These are phyloP conservation scores for Aureobasidium sp. DNA, from an alignment of 2,329 filamentous ascomycete genomes.

Conservation along the genomic window DNA sequence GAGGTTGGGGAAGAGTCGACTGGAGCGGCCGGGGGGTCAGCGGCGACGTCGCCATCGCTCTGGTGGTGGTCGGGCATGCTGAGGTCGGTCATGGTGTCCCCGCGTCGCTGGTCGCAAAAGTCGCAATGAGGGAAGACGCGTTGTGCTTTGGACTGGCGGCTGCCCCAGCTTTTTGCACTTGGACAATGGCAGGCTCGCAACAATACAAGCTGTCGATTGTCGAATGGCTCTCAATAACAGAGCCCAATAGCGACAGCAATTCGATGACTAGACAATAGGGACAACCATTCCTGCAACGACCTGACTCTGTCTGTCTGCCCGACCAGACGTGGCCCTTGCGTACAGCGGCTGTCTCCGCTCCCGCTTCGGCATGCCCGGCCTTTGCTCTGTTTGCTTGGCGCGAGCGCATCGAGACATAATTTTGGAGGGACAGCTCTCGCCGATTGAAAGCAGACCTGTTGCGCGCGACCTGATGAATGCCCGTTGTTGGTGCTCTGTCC, in stretches of 20 bases:
- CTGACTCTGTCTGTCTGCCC: not conserved
- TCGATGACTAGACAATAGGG: not conserved
- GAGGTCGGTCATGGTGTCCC: not conserved
- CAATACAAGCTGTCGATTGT: not conserved
- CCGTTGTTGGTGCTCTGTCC: slow-evolving; percentile 16
- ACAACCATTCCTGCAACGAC: not conserved
- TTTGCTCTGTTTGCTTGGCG: slow-evolving; percentile 4
- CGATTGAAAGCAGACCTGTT: not conserved
- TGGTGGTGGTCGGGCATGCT: slow-evolving; percentile 4
- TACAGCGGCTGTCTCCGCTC: not conserved
- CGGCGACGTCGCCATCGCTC: slow-evolving; percentile 10
- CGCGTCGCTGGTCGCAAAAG: slow-evolving; percentile 15
- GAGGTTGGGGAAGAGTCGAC: slow-evolving; percentile 8
- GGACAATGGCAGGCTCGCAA: not conserved
- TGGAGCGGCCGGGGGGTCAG: slow-evolving; percentile 16
- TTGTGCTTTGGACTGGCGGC: slow-evolving; percentile 5
- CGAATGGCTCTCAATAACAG: not conserved
- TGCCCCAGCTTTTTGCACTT: slow-evolving; percentile 10
- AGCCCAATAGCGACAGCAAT: not conserved
- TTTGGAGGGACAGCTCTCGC: not conserved
- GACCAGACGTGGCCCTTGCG: slow-evolving; percentile 9
- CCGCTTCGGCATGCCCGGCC: not conserved
- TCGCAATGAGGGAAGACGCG: slow-evolving; percentile 11
- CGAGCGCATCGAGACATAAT: not conserved
- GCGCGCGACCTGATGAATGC: slow-evolving; percentile 16